Percentiles rank a stretch among this genome's conserved stretches.
Evolutionary conservation across 2,329 filamentous ascomycete species (phyloP).

Genomic region (Fusarium sp.): DNA sequence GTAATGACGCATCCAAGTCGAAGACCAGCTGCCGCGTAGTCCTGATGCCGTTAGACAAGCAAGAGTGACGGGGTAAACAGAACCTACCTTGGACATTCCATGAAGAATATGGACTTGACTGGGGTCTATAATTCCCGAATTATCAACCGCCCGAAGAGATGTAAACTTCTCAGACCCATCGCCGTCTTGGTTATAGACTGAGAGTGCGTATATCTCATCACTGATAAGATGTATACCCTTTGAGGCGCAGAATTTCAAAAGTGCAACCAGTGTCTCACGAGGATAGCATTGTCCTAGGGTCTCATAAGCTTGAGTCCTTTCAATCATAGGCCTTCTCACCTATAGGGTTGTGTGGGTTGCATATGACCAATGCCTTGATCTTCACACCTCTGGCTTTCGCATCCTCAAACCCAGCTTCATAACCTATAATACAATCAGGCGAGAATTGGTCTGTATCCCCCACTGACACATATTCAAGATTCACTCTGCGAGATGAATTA

Average conservation of each 20-base stretch:
- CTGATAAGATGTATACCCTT: not conserved
- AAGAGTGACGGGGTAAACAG: not conserved
- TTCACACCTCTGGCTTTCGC: not conserved
- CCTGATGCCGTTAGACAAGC: not conserved
- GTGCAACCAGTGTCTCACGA: not conserved
- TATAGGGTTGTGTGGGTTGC: not conserved
- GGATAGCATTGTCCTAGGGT: not conserved
- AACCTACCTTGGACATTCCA: not conserved
- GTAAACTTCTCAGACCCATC: not conserved
- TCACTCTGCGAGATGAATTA: not conserved
- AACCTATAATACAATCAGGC: not conserved
- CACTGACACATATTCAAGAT: not conserved
- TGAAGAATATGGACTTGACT: not conserved
- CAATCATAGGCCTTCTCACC: not conserved
- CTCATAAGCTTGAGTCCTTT: not conserved
- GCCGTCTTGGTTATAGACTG: not conserved
- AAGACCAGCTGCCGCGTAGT: not conserved
- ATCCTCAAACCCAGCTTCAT: not conserved
- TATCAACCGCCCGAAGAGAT: not conserved
- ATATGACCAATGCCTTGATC: not conserved
- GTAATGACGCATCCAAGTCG: slow-evolving; percentile 2
- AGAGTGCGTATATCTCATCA: slow-evolving; percentile 3
- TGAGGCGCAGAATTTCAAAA: not conserved
- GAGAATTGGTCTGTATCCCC: not conserved
- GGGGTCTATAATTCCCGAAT: not conserved